phyloP scores from a whole-genome alignment of 2,329 filamentous ascomycete genomes.

The Xylariaceae sp. region DNA sequence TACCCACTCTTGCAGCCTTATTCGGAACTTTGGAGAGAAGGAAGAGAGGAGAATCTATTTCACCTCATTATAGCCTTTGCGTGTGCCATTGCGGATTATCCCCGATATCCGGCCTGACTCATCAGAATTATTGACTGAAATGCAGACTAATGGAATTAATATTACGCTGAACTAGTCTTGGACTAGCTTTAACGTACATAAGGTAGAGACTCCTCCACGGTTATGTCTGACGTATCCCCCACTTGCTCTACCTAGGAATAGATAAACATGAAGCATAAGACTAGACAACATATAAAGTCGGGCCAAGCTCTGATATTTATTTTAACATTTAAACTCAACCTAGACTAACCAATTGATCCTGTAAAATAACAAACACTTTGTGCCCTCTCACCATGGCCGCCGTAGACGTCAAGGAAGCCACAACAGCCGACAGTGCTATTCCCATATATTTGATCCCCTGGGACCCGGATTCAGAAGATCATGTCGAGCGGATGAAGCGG shows the following conservation, averaged over 20 bases:
- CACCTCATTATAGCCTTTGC: too few relatives aligned
- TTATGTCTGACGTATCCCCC: too few relatives aligned
- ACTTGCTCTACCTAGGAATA: too few relatives aligned
- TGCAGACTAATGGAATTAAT: neutral
- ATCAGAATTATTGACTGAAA: neutral
- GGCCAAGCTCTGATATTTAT: too few relatives aligned
- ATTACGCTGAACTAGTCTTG: too few relatives aligned
- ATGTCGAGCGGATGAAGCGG: constrained; percentile 18
- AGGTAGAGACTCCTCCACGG: too few relatives aligned
- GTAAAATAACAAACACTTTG: neutral
- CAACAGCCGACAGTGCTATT: neutral
- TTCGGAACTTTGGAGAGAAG: neutral
- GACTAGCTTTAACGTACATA: neutral
- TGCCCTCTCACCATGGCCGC: neutral
- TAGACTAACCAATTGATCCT: too few relatives aligned
- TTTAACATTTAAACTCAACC: too few relatives aligned
- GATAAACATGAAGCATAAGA: too few relatives aligned
- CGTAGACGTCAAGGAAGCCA: neutral
- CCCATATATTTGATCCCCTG: constrained; percentile 15
- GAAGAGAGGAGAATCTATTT: neutral
- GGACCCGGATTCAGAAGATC: constrained; percentile 20
- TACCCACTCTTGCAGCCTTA: neutral
- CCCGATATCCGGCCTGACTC: neutral
- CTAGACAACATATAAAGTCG: too few relatives aligned
- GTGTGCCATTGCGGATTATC: too few relatives aligned